Evolutionary conservation across 2,329 filamentous ascomycete species (phyloP).

Genomic region (Aspergillus sp.): DNA sequence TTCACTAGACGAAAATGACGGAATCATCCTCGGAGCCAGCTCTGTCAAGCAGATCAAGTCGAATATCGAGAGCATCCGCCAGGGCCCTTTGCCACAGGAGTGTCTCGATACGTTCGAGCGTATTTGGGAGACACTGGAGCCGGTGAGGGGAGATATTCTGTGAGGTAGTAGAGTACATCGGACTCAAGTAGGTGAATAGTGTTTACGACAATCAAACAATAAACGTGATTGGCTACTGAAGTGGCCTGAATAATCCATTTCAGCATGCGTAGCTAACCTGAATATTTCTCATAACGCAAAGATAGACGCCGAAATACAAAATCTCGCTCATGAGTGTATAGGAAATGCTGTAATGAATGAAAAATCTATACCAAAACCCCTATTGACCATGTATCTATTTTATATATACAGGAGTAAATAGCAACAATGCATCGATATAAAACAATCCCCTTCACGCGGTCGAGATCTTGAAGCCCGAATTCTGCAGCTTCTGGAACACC

Average conservation of each 20-base stretch:
- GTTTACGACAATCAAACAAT: not conserved
- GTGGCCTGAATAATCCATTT: too few species aligned
- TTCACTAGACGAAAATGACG: constrained; percentile 17
- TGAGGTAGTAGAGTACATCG: not conserved
- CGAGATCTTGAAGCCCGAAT: not conserved
- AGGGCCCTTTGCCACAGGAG: constrained; percentile 24
- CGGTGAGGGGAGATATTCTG: not conserved
- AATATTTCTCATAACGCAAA: not conserved
- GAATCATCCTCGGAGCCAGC: constrained; percentile 31
- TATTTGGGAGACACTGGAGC: not conserved
- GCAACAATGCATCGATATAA: not conserved
- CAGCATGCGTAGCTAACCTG: not conserved
- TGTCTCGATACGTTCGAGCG: constrained; percentile 20
- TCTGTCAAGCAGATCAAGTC: constrained; percentile 23
- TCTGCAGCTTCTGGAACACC: constrained; percentile 1
- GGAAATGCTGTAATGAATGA: not conserved
- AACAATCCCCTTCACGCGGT: not conserved
- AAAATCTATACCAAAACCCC: not conserved
- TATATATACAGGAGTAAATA: not conserved
- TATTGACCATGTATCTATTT: not conserved
- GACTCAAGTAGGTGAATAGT: not conserved
- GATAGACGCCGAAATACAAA: not conserved
- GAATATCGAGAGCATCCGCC: constrained; percentile 19
- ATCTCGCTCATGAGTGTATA: not conserved
- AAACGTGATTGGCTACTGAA: not conserved